A percentile compares a stretch with the other conserved stretches of the same genome.
phyloP scores from a whole-genome alignment of 1,139 yeast species.

The Sugiyamaella neomexicana region DNA sequence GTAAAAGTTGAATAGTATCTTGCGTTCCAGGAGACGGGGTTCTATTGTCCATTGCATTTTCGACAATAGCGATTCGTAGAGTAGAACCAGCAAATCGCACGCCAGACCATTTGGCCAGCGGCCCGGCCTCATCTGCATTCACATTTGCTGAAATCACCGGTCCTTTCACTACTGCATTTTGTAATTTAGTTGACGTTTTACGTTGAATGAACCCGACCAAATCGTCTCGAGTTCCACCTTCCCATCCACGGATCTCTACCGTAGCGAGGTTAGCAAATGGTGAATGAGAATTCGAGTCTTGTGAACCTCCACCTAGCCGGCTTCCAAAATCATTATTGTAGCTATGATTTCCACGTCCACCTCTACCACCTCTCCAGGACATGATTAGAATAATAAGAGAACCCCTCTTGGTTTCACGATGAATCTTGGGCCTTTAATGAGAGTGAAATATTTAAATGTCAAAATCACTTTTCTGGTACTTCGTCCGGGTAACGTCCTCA shows the following conservation, averaged over 20 bases:
- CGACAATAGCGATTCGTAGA: constrained; percentile 53
- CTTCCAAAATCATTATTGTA: constrained; percentile 16
- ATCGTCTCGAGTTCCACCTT: constrained; percentile 64
- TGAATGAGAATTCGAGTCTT: background rate
- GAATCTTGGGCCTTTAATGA: background rate
- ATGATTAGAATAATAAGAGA: constrained; percentile 10
- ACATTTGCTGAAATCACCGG: constrained; percentile 59
- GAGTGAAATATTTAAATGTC: background rate
- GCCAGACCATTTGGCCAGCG: constrained; percentile 65
- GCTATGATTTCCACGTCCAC: constrained; percentile 8
- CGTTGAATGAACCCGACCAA: constrained; percentile 67
- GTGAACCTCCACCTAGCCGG: constrained; percentile 8
- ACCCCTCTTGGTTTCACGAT: background rate
- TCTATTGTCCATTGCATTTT: constrained; percentile 20
- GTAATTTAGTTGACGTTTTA: constrained; percentile 59
- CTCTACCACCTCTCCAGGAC: constrained; percentile 31
- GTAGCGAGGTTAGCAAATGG: background rate
- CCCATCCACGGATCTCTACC: constrained; percentile 77
- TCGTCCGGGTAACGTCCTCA: background rate
- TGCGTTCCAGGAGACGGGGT: constrained; percentile 6
- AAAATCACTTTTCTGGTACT: background rate
- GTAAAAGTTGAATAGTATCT: constrained; percentile 58
- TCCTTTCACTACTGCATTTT: constrained; percentile 50
- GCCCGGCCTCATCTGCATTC: constrained; percentile 56
- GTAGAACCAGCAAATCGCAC: constrained; percentile 77